These are phyloP conservation scores for Lasiodiplodia gonubiensis DNA, from an alignment of 2,329 filamentous ascomycete species.

Conservation along the genomic window DNA sequence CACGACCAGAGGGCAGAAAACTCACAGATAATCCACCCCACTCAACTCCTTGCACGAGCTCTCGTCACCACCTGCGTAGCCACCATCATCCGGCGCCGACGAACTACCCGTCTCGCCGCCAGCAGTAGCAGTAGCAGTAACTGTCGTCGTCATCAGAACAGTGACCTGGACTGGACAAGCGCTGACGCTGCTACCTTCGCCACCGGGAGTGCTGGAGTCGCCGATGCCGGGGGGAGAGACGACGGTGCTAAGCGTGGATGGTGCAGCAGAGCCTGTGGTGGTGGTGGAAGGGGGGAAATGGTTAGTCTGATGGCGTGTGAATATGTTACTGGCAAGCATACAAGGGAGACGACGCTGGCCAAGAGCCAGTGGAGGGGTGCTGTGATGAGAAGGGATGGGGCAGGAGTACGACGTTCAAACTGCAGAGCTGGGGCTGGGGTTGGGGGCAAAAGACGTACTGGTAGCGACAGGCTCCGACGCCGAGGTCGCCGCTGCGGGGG, in stretches of 20 bases:
- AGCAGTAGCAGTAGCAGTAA: neutral
- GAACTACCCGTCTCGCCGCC: neutral
- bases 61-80: neutral
- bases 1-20: neutral
- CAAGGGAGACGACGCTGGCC: no score
- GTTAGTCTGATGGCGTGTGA: neutral
- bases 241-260: constrained; percentile 7
- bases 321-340: no score
- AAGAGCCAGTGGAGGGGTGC: no score
- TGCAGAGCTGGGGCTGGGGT: constrained; percentile 1
- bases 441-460: constrained; percentile 16
- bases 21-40: constrained; percentile 13
- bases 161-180: constrained; percentile 7
- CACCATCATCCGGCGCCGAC: neutral
- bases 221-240: neutral
- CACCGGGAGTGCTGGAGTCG: neutral
- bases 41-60: constrained; percentile 1
- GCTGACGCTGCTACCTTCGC: neutral
- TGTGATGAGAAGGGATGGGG: neutral
- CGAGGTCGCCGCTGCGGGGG: neutral
- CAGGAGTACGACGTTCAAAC: neutral
- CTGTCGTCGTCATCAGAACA: constrained; percentile 19
- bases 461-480: constrained; percentile 6
- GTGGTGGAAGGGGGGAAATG: neutral
- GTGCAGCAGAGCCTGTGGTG: neutral